Percentiles rank a stretch among this genome's conserved stretches.
Evolutionary conservation across 441 rosid species (phyloP).

Genomic region (Erysimum cheiri): DNA sequence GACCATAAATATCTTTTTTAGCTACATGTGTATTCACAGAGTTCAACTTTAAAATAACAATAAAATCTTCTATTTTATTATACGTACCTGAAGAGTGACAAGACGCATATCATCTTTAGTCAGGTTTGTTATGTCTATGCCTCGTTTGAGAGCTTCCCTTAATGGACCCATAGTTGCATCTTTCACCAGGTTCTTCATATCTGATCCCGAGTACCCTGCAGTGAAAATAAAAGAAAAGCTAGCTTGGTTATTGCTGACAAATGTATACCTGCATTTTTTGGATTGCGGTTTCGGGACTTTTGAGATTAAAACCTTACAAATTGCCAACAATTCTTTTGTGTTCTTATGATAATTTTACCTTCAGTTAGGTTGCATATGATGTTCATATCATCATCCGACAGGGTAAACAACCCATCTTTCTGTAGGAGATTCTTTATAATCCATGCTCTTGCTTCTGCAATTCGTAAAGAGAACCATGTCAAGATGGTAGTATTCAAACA

Average conservation of each 20-base stretch:
- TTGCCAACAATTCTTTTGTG: neutral
- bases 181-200: conserved; percentile 96
- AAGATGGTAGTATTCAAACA: conserved; percentile 6
- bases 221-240: neutral
- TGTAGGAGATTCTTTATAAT: conserved; percentile 74
- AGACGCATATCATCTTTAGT: conserved; percentile 86
- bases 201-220: conserved; percentile 95
- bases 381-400: conserved; percentile 68
- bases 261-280: neutral
- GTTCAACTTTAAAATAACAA: neutral
- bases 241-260: neutral
- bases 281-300: conserved; percentile 1
- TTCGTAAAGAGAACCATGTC: conserved; percentile 41
- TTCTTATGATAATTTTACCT: conserved; percentile 51
- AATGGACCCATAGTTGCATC: conserved; percentile 98
- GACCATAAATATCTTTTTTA: conserved; percentile 6
- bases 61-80: conserved; percentile 25
- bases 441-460: conserved; percentile 96
- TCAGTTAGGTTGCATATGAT: conserved; percentile 81
- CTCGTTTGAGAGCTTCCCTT: conserved; percentile 89
- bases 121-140: conserved; percentile 79
- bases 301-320: neutral
- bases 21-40: conserved; percentile 8
- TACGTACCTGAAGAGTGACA: conserved; percentile 72
- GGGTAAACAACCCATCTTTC: conserved; percentile 86